Evolutionary conservation across 1,139 yeast genomes (phyloP).

Genomic region (Arxiozyma heterogenica): DNA sequence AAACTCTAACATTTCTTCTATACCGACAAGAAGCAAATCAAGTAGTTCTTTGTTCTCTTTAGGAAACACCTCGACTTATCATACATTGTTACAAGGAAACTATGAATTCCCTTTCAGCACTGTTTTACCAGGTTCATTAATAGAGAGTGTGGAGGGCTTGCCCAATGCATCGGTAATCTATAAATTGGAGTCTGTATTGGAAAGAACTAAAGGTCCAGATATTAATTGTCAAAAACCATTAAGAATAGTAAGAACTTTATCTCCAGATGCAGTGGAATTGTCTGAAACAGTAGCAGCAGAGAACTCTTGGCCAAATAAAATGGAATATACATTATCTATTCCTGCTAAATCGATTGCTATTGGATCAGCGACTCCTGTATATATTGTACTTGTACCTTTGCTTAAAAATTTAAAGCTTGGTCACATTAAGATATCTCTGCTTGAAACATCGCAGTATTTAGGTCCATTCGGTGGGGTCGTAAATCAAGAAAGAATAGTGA

Average conservation of each 20-base stretch:
- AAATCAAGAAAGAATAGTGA: conserved; percentile 51
- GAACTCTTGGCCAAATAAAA: conserved; percentile 92
- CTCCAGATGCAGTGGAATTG: conserved; percentile 80
- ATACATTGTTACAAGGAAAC: conserved; percentile 57
- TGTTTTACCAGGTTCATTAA: conserved; percentile 72
- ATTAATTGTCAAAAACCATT: conserved; percentile 63
- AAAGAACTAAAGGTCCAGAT: conserved; percentile 65
- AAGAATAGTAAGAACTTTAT: conserved; percentile 78
- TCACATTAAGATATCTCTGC: conserved; percentile 51
- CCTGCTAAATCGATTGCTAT: conserved; percentile 88
- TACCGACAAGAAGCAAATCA: conserved; percentile 23
- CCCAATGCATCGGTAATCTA: conserved; percentile 79
- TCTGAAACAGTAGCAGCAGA: conserved; percentile 91
- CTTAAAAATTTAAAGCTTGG: conserved; percentile 76
- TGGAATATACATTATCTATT: conserved; percentile 78
- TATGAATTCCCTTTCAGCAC: conserved; percentile 88
- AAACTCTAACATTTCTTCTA: conserved; percentile 6
- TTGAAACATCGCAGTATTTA: conserved; percentile 58
- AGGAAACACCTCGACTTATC: conserved; percentile 26
- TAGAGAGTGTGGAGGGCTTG: conserved; percentile 86
- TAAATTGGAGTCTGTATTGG: conserved; percentile 69
- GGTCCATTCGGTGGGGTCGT: conserved; percentile 45
- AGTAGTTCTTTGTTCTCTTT: conserved; percentile 27
- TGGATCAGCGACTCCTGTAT: conserved; percentile 68
- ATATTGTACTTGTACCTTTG: conserved; percentile 67